Evolutionary conservation across 1,284 basidiomycete species (phyloP), one percentile per base, ranked within the genome.

Genomic region (Tilletia horrida): DNA sequence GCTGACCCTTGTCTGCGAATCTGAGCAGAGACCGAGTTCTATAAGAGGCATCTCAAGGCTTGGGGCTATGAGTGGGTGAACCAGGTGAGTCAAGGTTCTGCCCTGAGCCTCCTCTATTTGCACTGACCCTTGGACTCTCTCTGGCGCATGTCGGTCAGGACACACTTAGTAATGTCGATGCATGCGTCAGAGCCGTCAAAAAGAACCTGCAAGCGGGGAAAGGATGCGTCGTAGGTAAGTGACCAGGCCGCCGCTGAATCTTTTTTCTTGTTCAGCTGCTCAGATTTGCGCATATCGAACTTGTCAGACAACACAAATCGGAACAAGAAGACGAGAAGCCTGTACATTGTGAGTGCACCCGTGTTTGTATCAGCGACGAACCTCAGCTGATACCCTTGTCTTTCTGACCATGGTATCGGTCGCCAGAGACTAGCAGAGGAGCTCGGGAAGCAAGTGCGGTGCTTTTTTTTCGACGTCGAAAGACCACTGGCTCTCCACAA

Each of bases 11-110:
- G 6, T 52, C 21, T 25, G 14, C 25, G n/a, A 3, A 18, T 48
- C 7, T 48, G 16, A 18, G 14, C n/a, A 59, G 55, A 97, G 83
- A 89, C 91, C 0, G 86, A 88, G 0, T 91, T 94, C 81, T 97
- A 86, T 82, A 83, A 84, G 13, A 85, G 82, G 45, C 84, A 92
- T 76, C 94, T 97, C 78, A 82, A 84, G n/a, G 84, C 87, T 0
- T 83, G 82, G 3, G 87, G 85, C 14, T 95, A 97, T 80, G 83
- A 85, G 1, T 75, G 75, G 62, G 69, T 79, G 66, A 78, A 79
- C 40, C 74, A 76, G 27, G 42, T 45, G 14, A 35, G 42, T 47
- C 6, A 8, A 16, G 42, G 8, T 3, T 59, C 55, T 21, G 16
- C 14, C 4, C 31, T 59, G 25, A 59, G 45, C 55, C 23, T 27